Conservation (phyloP, 495 filamentous ascomycete genomes). For the Friedmanniomyces simplex region DNA sequence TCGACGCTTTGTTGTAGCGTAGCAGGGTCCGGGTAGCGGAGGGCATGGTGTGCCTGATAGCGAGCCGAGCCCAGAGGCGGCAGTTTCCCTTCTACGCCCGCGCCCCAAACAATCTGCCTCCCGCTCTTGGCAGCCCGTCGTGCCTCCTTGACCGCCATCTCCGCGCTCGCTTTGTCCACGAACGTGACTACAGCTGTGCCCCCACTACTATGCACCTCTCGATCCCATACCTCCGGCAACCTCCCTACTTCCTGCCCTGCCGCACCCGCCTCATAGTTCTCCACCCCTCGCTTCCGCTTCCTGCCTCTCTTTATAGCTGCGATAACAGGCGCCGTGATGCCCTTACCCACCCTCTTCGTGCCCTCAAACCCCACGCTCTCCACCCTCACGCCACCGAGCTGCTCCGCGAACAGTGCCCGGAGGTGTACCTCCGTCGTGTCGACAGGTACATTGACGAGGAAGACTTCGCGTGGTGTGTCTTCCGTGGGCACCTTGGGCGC, state of each 20-base stretch:
- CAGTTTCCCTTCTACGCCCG: slow-evolving; percentile 32
- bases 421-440: slow-evolving; percentile 72
- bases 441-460: slow-evolving; percentile 76
- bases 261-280: slow-evolving; percentile 37
- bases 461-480: slow-evolving; percentile 57
- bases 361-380: slow-evolving; percentile 64
- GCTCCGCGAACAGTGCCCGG: slow-evolving; percentile 56
- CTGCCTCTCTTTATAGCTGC: slow-evolving; percentile 22
- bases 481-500: slow-evolving; percentile 63
- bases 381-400: slow-evolving; percentile 59
- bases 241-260: slow-evolving; percentile 37
- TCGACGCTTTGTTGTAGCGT: slow-evolving; percentile 61
- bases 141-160: slow-evolving; percentile 62
- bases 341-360: slow-evolving; percentile 23
- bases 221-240: slow-evolving; percentile 63
- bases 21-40: slow-evolving; percentile 57
- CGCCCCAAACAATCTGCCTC: slow-evolving; percentile 39
- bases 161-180: slow-evolving; percentile 65
- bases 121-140: slow-evolving; percentile 48
- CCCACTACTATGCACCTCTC: slow-evolving; percentile 60
- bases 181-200: slow-evolving; percentile 70
- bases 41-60: slow-evolving; percentile 53
- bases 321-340: slow-evolving; percentile 12
- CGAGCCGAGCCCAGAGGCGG: slow-evolving; percentile 23
- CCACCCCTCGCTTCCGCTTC: slow-evolving; percentile 37